Base-by-base conservation (phyloP, 352 stramenopile genomes). In the Phytophthora vignae region DNA sequence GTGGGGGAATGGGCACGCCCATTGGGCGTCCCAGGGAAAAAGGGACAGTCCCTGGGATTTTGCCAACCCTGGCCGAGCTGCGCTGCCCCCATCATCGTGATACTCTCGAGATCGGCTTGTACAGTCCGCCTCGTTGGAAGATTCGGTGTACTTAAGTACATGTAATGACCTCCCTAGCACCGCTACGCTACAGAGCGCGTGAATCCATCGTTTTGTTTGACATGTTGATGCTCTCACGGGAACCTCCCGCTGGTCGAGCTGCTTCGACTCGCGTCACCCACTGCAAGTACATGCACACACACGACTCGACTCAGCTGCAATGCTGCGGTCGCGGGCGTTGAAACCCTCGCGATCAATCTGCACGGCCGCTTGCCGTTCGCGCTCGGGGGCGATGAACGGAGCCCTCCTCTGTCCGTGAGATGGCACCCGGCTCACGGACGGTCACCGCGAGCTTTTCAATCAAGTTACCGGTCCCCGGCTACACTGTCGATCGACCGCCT, bases 1-100 rank as follows among this genome's bases (percentile, higher is more conserved):
- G 22, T 27, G 22, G 22, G 22, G 22, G 22, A 27, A 27, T 27
- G 22, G 22, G 22, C 22, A 27, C 22, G 22, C 22, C 22, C 22
- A 27, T 27, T 27, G 22, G 22, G 22, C 22, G 22, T 27, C 22
- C 22, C 22, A 27, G 22, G 22, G 22, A 27, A 27, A 3, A 27
- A 27, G 22, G 22, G 22, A 27, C 22, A 27, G 22, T 27, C 22
- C 22, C 22, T 27, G 22, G 22, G 1, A 27, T 27, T 27, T 27
- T 27, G 22, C 22, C 22, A 27, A 27, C 22, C 22, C 21, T 22
- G 21, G 40, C 27, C 19, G 25, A 29, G 25, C 25, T 29, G 25
- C 19, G 49, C 33, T 17, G 29, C 17, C 15, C 46, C 46, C 67
- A 70, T 74, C 67, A 61, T 71, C 55, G n/a, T 71, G 67, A 74